A percentile compares a stretch with the other conserved stretches of the same genome.
phyloP scores from a whole-genome alignment of 495 filamentous ascomycete genomes.

The Hypoxylon lenormandii region DNA sequence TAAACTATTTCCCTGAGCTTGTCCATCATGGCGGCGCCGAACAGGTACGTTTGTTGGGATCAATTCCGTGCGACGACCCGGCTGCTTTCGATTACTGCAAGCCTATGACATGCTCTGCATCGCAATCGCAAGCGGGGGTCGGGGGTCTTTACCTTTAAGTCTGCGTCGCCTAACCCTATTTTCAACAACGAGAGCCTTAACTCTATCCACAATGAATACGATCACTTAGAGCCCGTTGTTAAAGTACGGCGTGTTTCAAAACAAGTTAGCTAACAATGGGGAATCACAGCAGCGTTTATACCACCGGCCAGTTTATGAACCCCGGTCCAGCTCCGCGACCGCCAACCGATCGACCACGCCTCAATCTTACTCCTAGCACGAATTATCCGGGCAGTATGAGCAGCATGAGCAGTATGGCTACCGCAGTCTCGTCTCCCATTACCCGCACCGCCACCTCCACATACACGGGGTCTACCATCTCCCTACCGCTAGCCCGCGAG shows the following conservation, averaged over 20 bases:
- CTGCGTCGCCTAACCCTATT: neutral
- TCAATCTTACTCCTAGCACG: conserved; percentile 77
- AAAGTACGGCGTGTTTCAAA: neutral
- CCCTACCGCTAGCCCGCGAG: conserved; percentile 71
- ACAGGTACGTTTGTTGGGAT: conserved; percentile 42
- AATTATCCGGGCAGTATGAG: conserved; percentile 83
- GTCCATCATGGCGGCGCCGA: conserved; percentile 46
- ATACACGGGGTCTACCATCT: conserved; percentile 74
- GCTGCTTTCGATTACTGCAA: conserved; percentile 2
- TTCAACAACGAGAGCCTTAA: neutral
- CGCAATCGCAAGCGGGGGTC: conserved; percentile 16
- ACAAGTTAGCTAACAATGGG: conserved; percentile 30
- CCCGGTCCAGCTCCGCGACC: conserved; percentile 93
- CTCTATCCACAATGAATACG: neutral
- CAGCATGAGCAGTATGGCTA: conserved; percentile 79
- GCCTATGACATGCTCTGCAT: conserved; percentile 5
- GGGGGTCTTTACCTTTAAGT: neutral
- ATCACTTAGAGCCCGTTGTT: neutral
- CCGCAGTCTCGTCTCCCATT: conserved; percentile 74
- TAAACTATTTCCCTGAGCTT: conserved; percentile 10
- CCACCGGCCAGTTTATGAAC: conserved; percentile 88
- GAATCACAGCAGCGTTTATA: conserved; percentile 66
- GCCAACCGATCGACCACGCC: conserved; percentile 82
- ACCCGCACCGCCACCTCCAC: conserved; percentile 68
- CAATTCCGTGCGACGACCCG: conserved; percentile 7